Evolutionary conservation across 2,329 filamentous ascomycete genomes (phyloP).

Genomic region (Fusarium mundagurra): DNA sequence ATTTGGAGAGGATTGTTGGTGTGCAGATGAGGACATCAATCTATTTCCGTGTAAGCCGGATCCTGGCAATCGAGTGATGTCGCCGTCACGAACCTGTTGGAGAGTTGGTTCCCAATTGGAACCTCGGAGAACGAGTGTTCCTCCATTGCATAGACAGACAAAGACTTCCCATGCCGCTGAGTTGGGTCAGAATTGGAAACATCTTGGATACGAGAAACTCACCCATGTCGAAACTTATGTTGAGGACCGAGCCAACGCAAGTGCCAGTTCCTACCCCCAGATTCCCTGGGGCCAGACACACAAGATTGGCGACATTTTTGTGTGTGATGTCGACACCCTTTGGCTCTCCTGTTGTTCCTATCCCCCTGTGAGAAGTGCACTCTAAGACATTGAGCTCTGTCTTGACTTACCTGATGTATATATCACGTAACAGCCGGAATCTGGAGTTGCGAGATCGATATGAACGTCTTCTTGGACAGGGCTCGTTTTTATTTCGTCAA

Average conservation of each 20-base stretch:
- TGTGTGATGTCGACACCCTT: slow-evolving; percentile 69
- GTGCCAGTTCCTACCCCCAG: slow-evolving; percentile 60
- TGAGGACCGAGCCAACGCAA: slow-evolving; percentile 65
- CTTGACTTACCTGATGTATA: slow-evolving; percentile 61
- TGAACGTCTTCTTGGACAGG: slow-evolving; percentile 14
- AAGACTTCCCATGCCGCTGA: slow-evolving; percentile 70
- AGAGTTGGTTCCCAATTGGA: slow-evolving; percentile 60
- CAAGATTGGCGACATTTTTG: slow-evolving; percentile 62
- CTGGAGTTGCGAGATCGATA: slow-evolving; percentile 48
- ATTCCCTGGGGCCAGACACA: slow-evolving; percentile 61
- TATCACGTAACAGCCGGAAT: slow-evolving; percentile 58
- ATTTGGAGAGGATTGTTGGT: slow-evolving; percentile 63
- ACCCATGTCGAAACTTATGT: slow-evolving; percentile 71
- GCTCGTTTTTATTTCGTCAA: slow-evolving; percentile 40
- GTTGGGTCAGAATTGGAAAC: slow-evolving; percentile 15
- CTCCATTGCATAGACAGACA: slow-evolving; percentile 65
- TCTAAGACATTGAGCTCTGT: not conserved
- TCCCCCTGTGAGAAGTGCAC: not conserved
- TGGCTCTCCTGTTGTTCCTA: slow-evolving; percentile 64
- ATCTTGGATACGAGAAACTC: slow-evolving; percentile 40
- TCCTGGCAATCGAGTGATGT: not conserved
- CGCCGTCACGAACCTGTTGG: slow-evolving; percentile 49
- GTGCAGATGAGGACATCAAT: slow-evolving; percentile 65
- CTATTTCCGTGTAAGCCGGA: slow-evolving; percentile 41
- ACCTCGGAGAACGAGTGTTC: slow-evolving; percentile 63